Evolutionary conservation across 192 early-diverging fungal genomes (phyloP).

Genomic region (Mortierella claussenii): DNA sequence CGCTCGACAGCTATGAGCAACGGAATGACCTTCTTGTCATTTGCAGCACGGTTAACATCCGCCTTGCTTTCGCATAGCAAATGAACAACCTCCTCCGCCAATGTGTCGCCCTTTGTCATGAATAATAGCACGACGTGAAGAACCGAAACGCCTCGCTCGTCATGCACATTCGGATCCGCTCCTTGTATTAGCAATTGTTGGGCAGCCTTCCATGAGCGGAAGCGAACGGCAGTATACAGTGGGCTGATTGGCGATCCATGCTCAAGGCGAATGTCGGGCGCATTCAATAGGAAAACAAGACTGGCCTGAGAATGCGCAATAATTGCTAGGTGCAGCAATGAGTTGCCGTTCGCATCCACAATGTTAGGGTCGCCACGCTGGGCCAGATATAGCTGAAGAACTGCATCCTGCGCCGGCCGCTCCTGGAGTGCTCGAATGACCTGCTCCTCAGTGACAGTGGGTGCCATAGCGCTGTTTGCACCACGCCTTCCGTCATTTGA

Average conservation of each 20-base stretch:
- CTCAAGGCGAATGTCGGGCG: conserved; percentile 44
- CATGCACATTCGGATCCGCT: conserved; percentile 47
- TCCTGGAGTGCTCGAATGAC: conserved; percentile 37
- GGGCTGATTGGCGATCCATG: conserved; percentile 49
- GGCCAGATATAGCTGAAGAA: conserved; percentile 31
- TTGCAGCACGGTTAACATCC: conserved; percentile 43
- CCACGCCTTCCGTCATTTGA: conserved; percentile 8
- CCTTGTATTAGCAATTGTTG: conserved; percentile 46
- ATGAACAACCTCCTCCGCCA: conserved; percentile 53
- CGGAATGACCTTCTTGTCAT: conserved; percentile 45
- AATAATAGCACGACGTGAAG: conserved; percentile 39
- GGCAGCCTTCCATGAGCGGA: conserved; percentile 49
- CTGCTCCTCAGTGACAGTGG: conserved; percentile 32
- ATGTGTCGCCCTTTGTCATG: conserved; percentile 49
- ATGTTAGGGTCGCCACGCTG: conserved; percentile 48
- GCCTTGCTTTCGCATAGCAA: conserved; percentile 45
- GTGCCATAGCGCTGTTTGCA: background rate
- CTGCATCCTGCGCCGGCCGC: conserved; percentile 37
- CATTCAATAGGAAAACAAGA: conserved; percentile 40
- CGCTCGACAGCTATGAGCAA: conserved; percentile 46
- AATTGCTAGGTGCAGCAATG: conserved; percentile 43
- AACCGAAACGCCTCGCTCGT: conserved; percentile 43
- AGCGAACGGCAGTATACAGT: conserved; percentile 46
- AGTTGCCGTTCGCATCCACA: conserved; percentile 44
- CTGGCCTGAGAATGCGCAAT: conserved; percentile 47